Conservation (phyloP, 129 eudicot genomes). For the Lonicera japonica region DNA sequence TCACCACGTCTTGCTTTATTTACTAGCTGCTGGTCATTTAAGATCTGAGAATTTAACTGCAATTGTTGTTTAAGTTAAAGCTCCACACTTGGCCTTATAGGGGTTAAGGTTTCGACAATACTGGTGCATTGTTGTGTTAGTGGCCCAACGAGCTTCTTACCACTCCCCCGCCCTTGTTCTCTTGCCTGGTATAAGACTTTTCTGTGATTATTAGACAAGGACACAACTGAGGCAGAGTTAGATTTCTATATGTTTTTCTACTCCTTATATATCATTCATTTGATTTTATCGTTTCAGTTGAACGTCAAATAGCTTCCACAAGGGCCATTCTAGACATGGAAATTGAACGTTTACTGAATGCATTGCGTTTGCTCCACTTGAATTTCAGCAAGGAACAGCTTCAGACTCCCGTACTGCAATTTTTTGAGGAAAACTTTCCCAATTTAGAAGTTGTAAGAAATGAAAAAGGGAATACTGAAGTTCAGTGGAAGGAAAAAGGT, state of each 20-base stretch:
- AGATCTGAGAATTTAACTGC: no score
- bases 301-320: conserved; percentile 59
- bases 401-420: conserved; percentile 50
- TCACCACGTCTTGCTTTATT: no score
- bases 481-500: conserved; percentile 46
- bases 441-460: conserved; percentile 40
- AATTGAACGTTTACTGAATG: conserved; percentile 50
- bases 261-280: background rate
- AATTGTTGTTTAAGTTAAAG: no score
- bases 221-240: no score
- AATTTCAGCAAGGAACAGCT: conserved; percentile 52
- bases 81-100: no score
- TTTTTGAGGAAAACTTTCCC: conserved; percentile 57
- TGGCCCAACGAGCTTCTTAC: no score
- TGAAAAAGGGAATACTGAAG: conserved; percentile 43
- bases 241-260: background rate
- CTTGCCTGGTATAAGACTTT: no score
- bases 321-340: conserved; percentile 66
- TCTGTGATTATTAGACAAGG: no score
- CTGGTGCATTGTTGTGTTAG: no score
- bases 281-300: conserved; percentile 28
- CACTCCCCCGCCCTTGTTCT: no score
- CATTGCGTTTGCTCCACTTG: conserved; percentile 49
- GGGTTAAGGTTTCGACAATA: no score
- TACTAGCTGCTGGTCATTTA: no score